Percentiles rank a stretch among this genome's conserved stretches.
These are phyloP conservation scores for Spirogloea muscicola DNA, from an alignment of 139 green algal genomes.

Conservation along the genomic window DNA sequence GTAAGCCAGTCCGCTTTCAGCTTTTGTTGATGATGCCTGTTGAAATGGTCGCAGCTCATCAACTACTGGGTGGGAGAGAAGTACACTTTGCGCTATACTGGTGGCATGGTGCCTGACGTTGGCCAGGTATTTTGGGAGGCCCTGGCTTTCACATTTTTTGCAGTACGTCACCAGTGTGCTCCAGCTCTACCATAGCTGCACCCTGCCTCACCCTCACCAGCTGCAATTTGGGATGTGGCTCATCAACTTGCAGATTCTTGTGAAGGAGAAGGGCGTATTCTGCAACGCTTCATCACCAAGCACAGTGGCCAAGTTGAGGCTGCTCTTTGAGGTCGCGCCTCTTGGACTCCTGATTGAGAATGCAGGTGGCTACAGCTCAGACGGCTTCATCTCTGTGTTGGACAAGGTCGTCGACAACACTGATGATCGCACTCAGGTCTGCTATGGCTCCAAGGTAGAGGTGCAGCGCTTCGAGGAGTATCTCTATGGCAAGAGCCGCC, in stretches of 20 bases:
- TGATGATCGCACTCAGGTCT: slow-evolving; percentile 54
- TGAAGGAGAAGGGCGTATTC: slow-evolving; percentile 62
- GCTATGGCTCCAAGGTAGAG: slow-evolving; percentile 44
- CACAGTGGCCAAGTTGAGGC: slow-evolving; percentile 59
- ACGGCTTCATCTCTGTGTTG: slow-evolving; percentile 54
- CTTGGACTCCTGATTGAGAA: slow-evolving; percentile 58
- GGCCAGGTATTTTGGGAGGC: too few relatives aligned
- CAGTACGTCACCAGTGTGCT: too few relatives aligned
- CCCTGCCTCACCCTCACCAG: too few relatives aligned
- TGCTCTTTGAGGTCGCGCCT: slow-evolving; percentile 59
- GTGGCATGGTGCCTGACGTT: slow-evolving; percentile 60
- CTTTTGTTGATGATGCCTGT: too few relatives aligned
- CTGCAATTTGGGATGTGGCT: too few relatives aligned
- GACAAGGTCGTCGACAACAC: slow-evolving; percentile 53
- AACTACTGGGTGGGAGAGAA: slow-evolving; percentile 59
- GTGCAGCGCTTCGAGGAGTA: slow-evolving; percentile 50
- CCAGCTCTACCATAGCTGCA: too few relatives aligned
- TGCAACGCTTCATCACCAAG: slow-evolving; percentile 53
- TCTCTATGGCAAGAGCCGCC: slow-evolving; percentile 40
- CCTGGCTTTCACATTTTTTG: too few relatives aligned
- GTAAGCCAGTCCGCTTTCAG: too few relatives aligned
- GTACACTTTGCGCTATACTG: slow-evolving; percentile 63
- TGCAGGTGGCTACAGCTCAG: slow-evolving; percentile 53
- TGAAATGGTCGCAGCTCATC: slow-evolving; percentile 48
- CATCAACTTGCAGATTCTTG: slow-evolving; percentile 48